phyloP scores from a whole-genome alignment of 2,329 filamentous ascomycete genomes.

The Aureobasidium sp. region DNA sequence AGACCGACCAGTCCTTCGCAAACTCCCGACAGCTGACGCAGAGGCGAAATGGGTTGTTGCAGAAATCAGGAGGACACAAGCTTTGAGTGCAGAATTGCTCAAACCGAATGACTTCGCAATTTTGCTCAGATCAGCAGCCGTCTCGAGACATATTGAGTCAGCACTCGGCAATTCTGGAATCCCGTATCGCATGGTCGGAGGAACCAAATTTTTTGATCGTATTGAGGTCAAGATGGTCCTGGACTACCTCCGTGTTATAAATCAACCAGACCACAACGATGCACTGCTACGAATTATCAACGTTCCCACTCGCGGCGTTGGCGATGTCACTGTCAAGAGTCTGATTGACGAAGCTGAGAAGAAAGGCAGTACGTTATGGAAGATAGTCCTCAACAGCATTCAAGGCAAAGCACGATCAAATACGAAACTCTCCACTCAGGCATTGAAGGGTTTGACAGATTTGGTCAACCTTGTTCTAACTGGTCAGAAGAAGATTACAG shows the following conservation, averaged over 20 bases:
- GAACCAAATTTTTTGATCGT: slow-evolving; percentile 91
- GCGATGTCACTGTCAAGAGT: slow-evolving; percentile 78
- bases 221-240: slow-evolving; percentile 88
- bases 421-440: slow-evolving; percentile 61
- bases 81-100: slow-evolving; percentile 79
- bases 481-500: slow-evolving; percentile 59
- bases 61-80: slow-evolving; percentile 77
- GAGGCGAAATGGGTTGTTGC: slow-evolving; percentile 92
- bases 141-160: slow-evolving; percentile 89
- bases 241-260: slow-evolving; percentile 88
- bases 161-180: slow-evolving; percentile 84
- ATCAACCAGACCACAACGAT: slow-evolving; percentile 89
- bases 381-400: slow-evolving; percentile 67
- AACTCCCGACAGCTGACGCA: slow-evolving; percentile 70
- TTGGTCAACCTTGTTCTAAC: slow-evolving; percentile 69
- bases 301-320: slow-evolving; percentile 81
- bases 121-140: slow-evolving; percentile 82
- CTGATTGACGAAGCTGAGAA: slow-evolving; percentile 82
- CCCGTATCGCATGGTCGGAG: slow-evolving; percentile 93
- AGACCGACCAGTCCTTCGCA: slow-evolving; percentile 82
- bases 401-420: slow-evolving; percentile 58
- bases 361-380: slow-evolving; percentile 77
- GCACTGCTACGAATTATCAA: slow-evolving; percentile 88
- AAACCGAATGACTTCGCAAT: slow-evolving; percentile 84
- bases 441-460: slow-evolving; percentile 62